A percentile compares a stretch with the other conserved stretches of the same genome.
Conservation (phyloP, 495 filamentous ascomycete genomes). For the Penicillium cosmopolitanum region DNA sequence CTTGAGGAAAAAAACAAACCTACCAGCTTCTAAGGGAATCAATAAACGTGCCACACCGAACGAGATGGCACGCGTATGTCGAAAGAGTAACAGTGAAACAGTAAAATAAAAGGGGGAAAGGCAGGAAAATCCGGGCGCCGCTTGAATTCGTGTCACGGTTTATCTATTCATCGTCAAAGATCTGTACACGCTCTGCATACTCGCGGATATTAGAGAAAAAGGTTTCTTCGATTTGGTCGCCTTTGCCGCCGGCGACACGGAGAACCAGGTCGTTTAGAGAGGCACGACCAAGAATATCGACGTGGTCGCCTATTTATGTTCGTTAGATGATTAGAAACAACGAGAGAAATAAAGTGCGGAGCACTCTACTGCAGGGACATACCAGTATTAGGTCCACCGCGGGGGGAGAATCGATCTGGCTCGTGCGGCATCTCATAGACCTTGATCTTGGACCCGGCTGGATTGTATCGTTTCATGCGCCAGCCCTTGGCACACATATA, state of each 20-base stretch:
- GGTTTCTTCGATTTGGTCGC: conserved; percentile 75
- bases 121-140: not conserved
- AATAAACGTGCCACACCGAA: not conserved
- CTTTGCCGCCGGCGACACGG: conserved; percentile 84
- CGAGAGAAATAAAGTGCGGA: not conserved
- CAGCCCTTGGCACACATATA: conserved; percentile 98
- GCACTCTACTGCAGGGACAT: conserved; percentile 14
- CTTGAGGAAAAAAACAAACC: too few relatives aligned
- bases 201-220: conserved; percentile 78
- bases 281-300: conserved; percentile 89
- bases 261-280: conserved; percentile 91
- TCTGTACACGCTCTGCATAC: conserved; percentile 78
- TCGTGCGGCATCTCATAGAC: conserved; percentile 96
- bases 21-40: not conserved
- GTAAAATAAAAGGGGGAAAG: not conserved
- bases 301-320: conserved; percentile 71
- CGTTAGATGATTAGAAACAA: conserved; percentile 7
- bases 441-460: conserved; percentile 76
- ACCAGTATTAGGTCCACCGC: conserved; percentile 93
- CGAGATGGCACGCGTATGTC: too few relatives aligned
- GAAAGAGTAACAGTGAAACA: too few relatives aligned
- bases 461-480: conserved; percentile 90
- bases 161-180: conserved; percentile 64
- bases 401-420: conserved; percentile 85
- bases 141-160: conserved; percentile 3